Evolutionary conservation across 1,139 yeast genomes (phyloP), one percentile per base, ranked within the genome.

Genomic region (Saccharomyces hybrid): DNA sequence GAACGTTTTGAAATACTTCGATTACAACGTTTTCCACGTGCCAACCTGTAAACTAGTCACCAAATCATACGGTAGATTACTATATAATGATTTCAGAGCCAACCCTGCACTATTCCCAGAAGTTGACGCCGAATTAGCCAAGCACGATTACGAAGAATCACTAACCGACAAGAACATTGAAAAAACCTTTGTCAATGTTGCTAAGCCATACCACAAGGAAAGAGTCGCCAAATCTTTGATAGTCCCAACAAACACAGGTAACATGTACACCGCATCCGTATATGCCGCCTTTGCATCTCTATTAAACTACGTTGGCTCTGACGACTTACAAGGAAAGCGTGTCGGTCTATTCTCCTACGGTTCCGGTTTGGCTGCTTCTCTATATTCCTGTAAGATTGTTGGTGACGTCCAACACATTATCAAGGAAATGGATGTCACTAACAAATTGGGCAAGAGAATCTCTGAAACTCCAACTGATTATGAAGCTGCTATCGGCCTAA

Each of bases 211-310:
- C 62, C 78, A 84, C 59, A 80, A 81, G 61, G 79, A 78, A 68
- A 82, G 91, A 72, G 90, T 95, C 56, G 78, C 78, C 53, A 95
- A 97, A 34, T 83, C 96, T 34, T 78, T 93, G 72, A 78, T 76
- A 63, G 91, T 91, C 50, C 95, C 99, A 68, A 93, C 98, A 63
- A 91, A 93, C 76, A 90, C 96, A 60, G 99, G 99, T 75, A 95
- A 95, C 80, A 88, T 91, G 91, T 95, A 95, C 80, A 89, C 98
- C 50, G 99, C 95, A 60, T 88, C 97, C 47, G 83, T 90, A 54
- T 95, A 89, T 82, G 85, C 95, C 49, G 82, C 97, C 8, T 79
- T 95, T 59, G 81, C 93, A 38, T 91, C 99, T 14, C 76, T 89
- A 60, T 77, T 95, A 65, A 83, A 81, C 70, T 86, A 77, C 68